phyloP scores from a whole-genome alignment of 2,329 filamentous ascomycete species.

The Colletotrichum godetiae region DNA sequence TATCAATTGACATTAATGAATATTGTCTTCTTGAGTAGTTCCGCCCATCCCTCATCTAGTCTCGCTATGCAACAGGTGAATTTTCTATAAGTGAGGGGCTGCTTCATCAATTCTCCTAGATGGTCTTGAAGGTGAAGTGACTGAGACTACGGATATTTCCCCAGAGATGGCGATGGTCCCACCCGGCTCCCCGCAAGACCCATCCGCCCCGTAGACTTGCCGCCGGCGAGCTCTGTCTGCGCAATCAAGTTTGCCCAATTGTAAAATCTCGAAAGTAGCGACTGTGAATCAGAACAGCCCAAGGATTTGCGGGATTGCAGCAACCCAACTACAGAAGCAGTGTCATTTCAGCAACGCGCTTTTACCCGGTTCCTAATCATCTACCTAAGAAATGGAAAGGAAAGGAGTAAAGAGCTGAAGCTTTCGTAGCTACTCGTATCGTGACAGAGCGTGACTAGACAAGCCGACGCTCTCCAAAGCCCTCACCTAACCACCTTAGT shows the following conservation, averaged over 20 bases:
- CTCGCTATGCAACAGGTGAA: not conserved
- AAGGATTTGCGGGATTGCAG: not conserved
- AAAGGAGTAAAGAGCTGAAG: not conserved
- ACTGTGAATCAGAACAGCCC: not conserved
- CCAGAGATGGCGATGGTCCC: not conserved
- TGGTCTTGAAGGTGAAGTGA: not conserved
- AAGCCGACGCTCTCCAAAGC: not conserved
- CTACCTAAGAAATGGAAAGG: not conserved
- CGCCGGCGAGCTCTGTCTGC: not conserved
- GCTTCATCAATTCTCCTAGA: not conserved
- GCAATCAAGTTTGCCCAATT: not conserved
- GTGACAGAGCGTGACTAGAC: not conserved
- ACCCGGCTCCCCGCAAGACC: constrained; percentile 21
- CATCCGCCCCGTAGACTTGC: constrained; percentile 5
- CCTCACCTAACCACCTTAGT: not conserved
- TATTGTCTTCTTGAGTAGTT: not conserved
- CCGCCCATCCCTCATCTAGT: not conserved
- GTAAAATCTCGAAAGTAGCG: not conserved
- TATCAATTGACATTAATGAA: not conserved
- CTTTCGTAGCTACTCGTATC: not conserved
- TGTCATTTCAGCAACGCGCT: not conserved
- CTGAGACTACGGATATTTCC: constrained; percentile 6
- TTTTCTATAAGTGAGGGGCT: not conserved
- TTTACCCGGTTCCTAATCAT: not conserved
- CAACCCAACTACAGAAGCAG: not conserved